phyloP scores from a whole-genome alignment of 2,329 filamentous ascomycete species.

The Pseudocercospora eumusae region DNA sequence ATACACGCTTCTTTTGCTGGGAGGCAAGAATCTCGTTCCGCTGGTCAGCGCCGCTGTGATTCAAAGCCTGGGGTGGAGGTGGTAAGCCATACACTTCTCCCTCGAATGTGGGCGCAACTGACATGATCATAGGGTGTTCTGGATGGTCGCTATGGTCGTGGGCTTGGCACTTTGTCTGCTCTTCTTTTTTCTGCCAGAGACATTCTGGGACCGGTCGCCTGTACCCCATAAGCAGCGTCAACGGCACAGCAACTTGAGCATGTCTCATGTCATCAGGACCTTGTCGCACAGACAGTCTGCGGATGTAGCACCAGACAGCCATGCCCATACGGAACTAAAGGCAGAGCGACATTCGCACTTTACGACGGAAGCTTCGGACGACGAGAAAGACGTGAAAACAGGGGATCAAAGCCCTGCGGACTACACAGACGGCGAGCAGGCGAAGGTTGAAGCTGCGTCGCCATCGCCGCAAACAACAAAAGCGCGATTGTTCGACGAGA shows the following conservation, averaged over 20 bases:
- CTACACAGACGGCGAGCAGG: slow-evolving; percentile 18
- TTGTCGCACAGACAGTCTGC: slow-evolving; percentile 18
- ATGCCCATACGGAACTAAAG: slow-evolving; percentile 1
- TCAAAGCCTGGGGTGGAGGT: slow-evolving; percentile 72
- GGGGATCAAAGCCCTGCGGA: slow-evolving; percentile 11
- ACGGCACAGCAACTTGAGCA: slow-evolving; percentile 28
- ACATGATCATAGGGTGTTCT: slow-evolving; percentile 30
- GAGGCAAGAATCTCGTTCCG: slow-evolving; percentile 81
- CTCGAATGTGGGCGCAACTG: background rate
- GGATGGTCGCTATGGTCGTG: slow-evolving; percentile 80
- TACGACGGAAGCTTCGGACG: slow-evolving; percentile 15
- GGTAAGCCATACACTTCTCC: slow-evolving; percentile 18
- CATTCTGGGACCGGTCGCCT: slow-evolving; percentile 89
- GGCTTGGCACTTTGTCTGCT: slow-evolving; percentile 69
- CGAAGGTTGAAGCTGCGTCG: slow-evolving; percentile 2
- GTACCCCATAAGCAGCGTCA: slow-evolving; percentile 44
- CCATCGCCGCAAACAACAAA: slow-evolving; percentile 6
- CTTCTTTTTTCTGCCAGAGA: slow-evolving; percentile 91
- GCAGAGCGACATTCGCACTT: slow-evolving; percentile 25
- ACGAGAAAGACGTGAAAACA: slow-evolving; percentile 16
- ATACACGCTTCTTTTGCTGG: slow-evolving; percentile 83
- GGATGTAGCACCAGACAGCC: background rate
- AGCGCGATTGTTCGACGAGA: background rate
- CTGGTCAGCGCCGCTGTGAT: slow-evolving; percentile 85
- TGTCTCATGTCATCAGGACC: slow-evolving; percentile 21